Conservation (phyloP, 441 rosid genomes). For the Eruca vesicaria region DNA sequence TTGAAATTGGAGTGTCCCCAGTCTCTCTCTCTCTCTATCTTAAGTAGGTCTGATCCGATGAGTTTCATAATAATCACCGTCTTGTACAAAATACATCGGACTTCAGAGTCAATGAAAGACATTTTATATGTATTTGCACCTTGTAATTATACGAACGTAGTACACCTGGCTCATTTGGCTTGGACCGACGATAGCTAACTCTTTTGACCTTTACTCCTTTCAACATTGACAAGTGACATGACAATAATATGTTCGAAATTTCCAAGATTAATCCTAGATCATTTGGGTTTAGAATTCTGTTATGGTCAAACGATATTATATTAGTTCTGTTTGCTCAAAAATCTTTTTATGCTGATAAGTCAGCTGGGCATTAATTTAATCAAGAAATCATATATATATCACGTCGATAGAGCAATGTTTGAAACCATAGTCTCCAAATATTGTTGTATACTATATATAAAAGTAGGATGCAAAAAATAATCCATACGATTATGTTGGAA, state of each 20-base stretch:
- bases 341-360: background rate
- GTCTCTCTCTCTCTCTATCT: background rate
- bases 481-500: background rate
- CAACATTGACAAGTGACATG: conserved; percentile 23
- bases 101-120: background rate
- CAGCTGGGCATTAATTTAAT: background rate
- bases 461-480: background rate
- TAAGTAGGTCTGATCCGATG: background rate
- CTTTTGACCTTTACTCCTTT: conserved; percentile 20
- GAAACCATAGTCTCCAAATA: background rate
- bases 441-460: background rate
- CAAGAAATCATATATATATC: background rate
- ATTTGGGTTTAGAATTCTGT: background rate
- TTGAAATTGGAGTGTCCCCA: background rate
- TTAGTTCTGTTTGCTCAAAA: background rate
- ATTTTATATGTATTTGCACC: background rate
- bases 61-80: background rate
- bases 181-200: conserved; percentile 33
- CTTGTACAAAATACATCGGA: background rate
- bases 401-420: background rate
- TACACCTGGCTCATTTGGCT: conserved; percentile 24
- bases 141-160: background rate
- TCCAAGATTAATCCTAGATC: background rate
- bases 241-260: conserved; percentile 1
- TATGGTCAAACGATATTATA: conserved; percentile 18